Percentiles rank a stretch among this genome's conserved stretches.
phyloP scores from a whole-genome alignment of 192 early-diverging fungal species.

The Linnemannia hyalina region DNA sequence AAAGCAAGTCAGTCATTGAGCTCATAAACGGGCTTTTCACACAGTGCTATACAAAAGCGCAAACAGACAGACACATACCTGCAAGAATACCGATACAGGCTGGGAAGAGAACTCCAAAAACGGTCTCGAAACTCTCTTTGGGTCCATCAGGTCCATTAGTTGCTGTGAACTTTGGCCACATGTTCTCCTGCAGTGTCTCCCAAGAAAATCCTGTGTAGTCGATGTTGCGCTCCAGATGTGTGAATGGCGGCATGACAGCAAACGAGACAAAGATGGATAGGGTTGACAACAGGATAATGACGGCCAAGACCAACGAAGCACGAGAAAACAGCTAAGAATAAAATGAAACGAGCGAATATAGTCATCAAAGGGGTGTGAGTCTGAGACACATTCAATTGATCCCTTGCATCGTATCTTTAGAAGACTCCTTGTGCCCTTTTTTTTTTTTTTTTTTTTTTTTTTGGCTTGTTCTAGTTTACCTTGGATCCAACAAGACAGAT shows the following conservation, averaged over 20 bases:
- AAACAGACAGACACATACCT: constrained; percentile 16
- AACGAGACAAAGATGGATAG: constrained; percentile 71
- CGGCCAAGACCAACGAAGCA: constrained; percentile 67
- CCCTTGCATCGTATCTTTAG: neutral
- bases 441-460: neutral
- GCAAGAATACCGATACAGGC: constrained; percentile 79
- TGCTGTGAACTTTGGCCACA: constrained; percentile 70
- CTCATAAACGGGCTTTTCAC: neutral
- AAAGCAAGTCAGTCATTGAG: neutral
- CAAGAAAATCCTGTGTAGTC: constrained; percentile 72
- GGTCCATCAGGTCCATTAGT: constrained; percentile 59
- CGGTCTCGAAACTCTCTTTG: constrained; percentile 62
- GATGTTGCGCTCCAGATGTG: constrained; percentile 62
- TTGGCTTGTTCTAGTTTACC: constrained; percentile 27
- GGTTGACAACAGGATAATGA: constrained; percentile 68
- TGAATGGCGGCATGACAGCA: constrained; percentile 66
- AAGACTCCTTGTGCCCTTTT: neutral
- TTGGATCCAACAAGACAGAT: constrained; percentile 72
- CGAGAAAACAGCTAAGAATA: constrained; percentile 64
- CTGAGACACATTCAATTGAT: neutral
- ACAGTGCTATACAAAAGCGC: neutral
- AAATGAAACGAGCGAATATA: neutral
- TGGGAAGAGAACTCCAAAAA: constrained; percentile 77
- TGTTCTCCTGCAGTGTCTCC: constrained; percentile 70
- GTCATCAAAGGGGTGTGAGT: neutral